Evolutionary conservation across 2,329 filamentous ascomycete species (phyloP), one percentile per base, ranked within the genome.

Genomic region (Arthrobotrys conoides): DNA sequence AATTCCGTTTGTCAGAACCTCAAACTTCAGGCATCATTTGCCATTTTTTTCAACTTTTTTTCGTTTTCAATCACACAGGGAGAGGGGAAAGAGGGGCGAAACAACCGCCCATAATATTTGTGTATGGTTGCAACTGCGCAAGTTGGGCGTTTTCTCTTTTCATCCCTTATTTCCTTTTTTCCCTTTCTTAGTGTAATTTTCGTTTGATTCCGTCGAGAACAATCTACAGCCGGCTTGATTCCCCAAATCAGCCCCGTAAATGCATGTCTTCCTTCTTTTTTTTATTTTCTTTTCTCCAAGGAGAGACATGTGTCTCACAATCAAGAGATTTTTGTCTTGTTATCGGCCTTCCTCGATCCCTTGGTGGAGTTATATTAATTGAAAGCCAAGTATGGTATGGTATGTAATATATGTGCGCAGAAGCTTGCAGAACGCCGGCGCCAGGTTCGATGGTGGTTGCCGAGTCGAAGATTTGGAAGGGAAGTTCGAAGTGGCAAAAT

Each of bases 231-330:
- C 57, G 36, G 36, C 18, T 44, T 41, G 57, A 61, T 41, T 41
- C 36, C 57, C 36, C 36, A 18, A 44, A 44, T 18, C 57, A 20
- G 33, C 27, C 30, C 36, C 36, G 57, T 36, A 61, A 44, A 61
- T 61, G 57, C 57, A 61, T 16, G 33, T 4, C n/a, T 8, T 27
- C 5, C 36, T 12, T 12, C 44, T 36, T 14, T 22, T 24, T 16
- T 14, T 49, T 24, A 1, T 49, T 22, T 22, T 22, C 20, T 24
- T 51, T 24, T 24, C 20, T 24, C 14, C 22, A 22, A 59, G 53
- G 57, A 61, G 57, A 61, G 36, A 61, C 57, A 61, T 55, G 30
- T 61, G 57, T 61, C 57, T 61, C 57, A 61, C 1, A 61, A n/a
- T 61, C 57, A 44, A 41, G 57, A 61, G 57, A 61, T 44, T 61